These are phyloP conservation scores for Phytophthora litchii DNA, from an alignment of 352 stramenopile genomes.

Conservation along the genomic window DNA sequence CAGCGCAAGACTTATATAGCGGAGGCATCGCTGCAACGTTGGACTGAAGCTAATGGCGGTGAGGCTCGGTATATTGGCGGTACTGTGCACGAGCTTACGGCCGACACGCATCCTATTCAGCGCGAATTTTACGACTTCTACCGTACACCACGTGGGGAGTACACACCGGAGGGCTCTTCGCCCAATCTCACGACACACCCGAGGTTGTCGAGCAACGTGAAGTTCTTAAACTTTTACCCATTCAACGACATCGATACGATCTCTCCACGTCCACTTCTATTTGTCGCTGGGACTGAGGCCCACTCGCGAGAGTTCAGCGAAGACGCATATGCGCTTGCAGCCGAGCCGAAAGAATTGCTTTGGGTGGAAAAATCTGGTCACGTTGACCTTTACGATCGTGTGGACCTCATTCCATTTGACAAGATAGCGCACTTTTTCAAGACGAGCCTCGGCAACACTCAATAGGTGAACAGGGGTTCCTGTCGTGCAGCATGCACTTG, in stretches of 20 bases:
- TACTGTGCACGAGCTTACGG: constrained; percentile 14
- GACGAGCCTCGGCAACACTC: background rate
- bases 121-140: constrained; percentile 32
- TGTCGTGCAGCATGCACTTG: no score
- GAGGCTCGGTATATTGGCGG: constrained; percentile 10
- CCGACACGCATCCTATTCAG: constrained; percentile 7
- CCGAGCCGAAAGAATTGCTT: constrained; percentile 25
- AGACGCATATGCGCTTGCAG: constrained; percentile 13
- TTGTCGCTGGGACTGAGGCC: constrained; percentile 15
- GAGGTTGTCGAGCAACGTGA: constrained; percentile 7
- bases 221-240: constrained; percentile 31
- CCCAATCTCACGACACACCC: constrained; percentile 15
- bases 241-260: constrained; percentile 29
- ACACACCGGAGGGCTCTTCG: constrained; percentile 16
- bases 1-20: constrained; percentile 16
- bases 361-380: constrained; percentile 13
- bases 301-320: constrained; percentile 30
- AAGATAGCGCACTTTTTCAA: constrained; percentile 27
- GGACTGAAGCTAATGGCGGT: constrained; percentile 7
- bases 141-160: constrained; percentile 17
- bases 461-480: no score
- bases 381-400: constrained; percentile 25
- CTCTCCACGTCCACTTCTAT: constrained; percentile 18
- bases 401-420: constrained; percentile 26
- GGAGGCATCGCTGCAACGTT: constrained; percentile 6